These are phyloP conservation scores for Lasiodiplodia hormozganensis DNA, from an alignment of 2,329 filamentous ascomycete species.

Conservation along the genomic window DNA sequence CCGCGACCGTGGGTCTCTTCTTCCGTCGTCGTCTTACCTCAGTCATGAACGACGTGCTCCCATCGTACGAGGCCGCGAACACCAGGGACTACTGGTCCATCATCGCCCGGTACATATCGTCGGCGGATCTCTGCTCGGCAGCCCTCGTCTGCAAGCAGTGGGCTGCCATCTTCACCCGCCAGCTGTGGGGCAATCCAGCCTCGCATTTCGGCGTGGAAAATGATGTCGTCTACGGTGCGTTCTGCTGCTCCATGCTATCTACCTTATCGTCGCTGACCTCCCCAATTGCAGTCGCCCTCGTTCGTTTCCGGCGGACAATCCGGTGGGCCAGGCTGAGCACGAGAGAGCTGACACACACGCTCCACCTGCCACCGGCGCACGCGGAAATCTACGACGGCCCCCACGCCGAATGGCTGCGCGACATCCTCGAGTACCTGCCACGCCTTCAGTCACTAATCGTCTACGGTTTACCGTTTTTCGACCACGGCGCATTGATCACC, in stretches of 20 bases:
- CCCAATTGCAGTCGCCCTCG: constrained; percentile 59
- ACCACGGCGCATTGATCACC: constrained; percentile 63
- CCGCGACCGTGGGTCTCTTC: neutral
- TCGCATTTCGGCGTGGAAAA: constrained; percentile 68
- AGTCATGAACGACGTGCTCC: constrained; percentile 63
- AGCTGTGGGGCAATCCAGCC: constrained; percentile 68
- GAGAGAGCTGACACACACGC: constrained; percentile 65
- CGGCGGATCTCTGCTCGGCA: constrained; percentile 62
- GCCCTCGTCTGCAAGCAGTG: constrained; percentile 64
- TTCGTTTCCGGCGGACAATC: constrained; percentile 64
- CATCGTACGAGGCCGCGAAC: constrained; percentile 66
- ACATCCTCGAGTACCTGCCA: constrained; percentile 64
- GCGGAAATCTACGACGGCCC: constrained; percentile 68
- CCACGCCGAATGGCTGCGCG: constrained; percentile 64
- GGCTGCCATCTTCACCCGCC: constrained; percentile 64
- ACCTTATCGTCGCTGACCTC: neutral
- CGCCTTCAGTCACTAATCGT: constrained; percentile 66
- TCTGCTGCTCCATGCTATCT: too few species aligned
- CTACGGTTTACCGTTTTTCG: constrained; percentile 66
- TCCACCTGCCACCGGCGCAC: constrained; percentile 66
- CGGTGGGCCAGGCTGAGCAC: constrained; percentile 60
- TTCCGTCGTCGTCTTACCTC: neutral
- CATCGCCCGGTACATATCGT: constrained; percentile 63
- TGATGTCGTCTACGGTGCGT: constrained; percentile 63
- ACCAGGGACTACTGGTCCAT: constrained; percentile 62